phyloP scores from a whole-genome alignment of 2,329 filamentous ascomycete species.

The Fonsecaea monophora region DNA sequence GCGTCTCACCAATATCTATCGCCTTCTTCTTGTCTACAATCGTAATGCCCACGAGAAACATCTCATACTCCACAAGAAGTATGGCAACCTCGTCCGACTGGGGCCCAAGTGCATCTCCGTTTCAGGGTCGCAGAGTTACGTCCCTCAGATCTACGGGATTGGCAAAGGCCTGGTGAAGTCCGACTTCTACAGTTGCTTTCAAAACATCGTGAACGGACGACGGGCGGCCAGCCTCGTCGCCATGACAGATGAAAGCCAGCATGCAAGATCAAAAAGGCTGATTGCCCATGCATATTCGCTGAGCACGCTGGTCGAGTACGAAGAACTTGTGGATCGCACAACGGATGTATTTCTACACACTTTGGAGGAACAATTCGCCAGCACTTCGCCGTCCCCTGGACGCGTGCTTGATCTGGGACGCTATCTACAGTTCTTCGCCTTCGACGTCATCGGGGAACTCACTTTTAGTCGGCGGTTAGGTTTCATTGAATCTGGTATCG shows the following conservation, averaged over 20 bases:
- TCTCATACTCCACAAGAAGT: slow-evolving; percentile 39
- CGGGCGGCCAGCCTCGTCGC: slow-evolving; percentile 47
- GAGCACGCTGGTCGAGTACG: slow-evolving; percentile 50
- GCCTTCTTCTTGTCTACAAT: slow-evolving; percentile 41
- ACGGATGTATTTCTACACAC: slow-evolving; percentile 41
- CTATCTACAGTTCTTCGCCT: slow-evolving; percentile 48
- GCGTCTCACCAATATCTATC: slow-evolving; percentile 41
- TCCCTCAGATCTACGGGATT: slow-evolving; percentile 40
- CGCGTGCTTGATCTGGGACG: slow-evolving; percentile 40
- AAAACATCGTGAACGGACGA: slow-evolving; percentile 42
- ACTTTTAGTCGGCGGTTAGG: slow-evolving; percentile 47
- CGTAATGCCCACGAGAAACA: slow-evolving; percentile 39
- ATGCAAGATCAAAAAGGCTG: slow-evolving; percentile 50
- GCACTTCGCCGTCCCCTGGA: neutral
- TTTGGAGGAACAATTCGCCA: slow-evolving; percentile 41
- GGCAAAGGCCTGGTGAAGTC: slow-evolving; percentile 38
- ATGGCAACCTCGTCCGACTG: slow-evolving; percentile 43
- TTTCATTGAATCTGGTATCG: slow-evolving; percentile 44
- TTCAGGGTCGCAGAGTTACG: slow-evolving; percentile 29
- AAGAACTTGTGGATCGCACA: slow-evolving; percentile 48
- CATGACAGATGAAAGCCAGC: slow-evolving; percentile 50
- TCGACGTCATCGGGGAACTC: slow-evolving; percentile 49
- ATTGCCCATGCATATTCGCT: slow-evolving; percentile 52
- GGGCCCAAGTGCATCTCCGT: slow-evolving; percentile 45
- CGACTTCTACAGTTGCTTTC: slow-evolving; percentile 44